Base-by-base conservation (phyloP, 78 protist species). In the Polysphondylium violaceum region DNA sequence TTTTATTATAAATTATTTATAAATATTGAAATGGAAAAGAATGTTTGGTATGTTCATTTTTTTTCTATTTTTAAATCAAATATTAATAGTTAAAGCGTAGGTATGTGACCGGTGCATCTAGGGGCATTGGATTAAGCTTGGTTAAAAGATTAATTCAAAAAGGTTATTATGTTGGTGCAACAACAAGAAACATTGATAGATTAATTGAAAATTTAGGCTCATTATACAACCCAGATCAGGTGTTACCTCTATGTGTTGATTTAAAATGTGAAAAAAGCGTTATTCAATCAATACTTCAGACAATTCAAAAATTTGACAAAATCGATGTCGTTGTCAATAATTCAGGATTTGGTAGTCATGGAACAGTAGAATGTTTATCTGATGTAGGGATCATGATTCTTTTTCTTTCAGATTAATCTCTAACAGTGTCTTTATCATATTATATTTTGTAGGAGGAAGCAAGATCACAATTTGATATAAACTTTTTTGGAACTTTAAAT, bases 81-180 rank as follows among this genome's bases (percentile, higher is more conserved):
- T n/a, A n/a, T n/a, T n/a, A n/a, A n/a, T n/a, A n/a, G n/a, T n/a
- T n/a, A n/a, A n/a, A n/a, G n/a, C 36, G 51, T 35, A 55, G 81
- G 81, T 68, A 36, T 68, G 36, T 81, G 16, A 65, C 89, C 21
- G 89, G 89, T 17, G 61, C 76, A 8, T 55, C 72, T n/a, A 55
- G 19, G 11, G 89, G 89, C 31, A 50, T 81, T n/a, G 89, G 89
- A 19, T 68, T 68, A 2, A 19, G 27, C 2, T 14, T 81, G 8
- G 6, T 41, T 23, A 23, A 53, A 19, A 35, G 19, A 14, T 41
- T 81, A 17, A 40, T 81, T 2, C 58, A 35, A 31, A 19, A 69
- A 3, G 89, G 89, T 1, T 68, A 17, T 60, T 36, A 81, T 17
- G 89, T 81, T 40, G 89, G 38, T n/a, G 89, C 68, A 31, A 68